These are phyloP conservation scores for Draba incana DNA, from an alignment of 345 rosid genomes.

Conservation along the genomic window DNA sequence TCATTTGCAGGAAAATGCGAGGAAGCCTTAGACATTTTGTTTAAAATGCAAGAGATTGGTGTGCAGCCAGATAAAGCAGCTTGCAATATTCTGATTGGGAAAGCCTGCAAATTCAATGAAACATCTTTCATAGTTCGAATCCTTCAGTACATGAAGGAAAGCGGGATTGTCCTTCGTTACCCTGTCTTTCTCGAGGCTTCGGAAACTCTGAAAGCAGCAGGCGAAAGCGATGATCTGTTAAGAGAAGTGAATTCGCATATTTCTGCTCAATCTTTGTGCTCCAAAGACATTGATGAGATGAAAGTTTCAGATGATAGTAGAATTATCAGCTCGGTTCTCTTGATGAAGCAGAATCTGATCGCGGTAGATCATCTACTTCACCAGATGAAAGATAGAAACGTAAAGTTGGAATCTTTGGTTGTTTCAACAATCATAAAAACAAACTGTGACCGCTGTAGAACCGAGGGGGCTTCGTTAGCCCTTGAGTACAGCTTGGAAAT, in stretches of 20 bases:
- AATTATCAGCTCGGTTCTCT: constrained; percentile 53
- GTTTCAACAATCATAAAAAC: constrained; percentile 57
- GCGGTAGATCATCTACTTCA: constrained; percentile 61
- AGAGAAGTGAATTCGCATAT: constrained; percentile 74
- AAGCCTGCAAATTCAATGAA: constrained; percentile 64
- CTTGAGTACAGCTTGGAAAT: constrained; percentile 58
- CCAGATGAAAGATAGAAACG: constrained; percentile 45
- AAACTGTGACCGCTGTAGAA: constrained; percentile 50
- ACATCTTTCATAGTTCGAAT: constrained; percentile 49
- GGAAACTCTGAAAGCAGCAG: constrained; percentile 51
- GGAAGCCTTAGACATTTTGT: constrained; percentile 72
- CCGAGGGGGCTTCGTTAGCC: constrained; percentile 62
- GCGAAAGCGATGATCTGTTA: constrained; percentile 59
- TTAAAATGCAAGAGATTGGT: constrained; percentile 78
- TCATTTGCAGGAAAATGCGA: constrained; percentile 61
- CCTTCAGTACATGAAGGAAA: constrained; percentile 68
- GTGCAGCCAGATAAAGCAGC: constrained; percentile 89
- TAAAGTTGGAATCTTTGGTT: constrained; percentile 48
- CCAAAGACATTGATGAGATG: constrained; percentile 30
- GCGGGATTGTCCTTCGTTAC: constrained; percentile 60
- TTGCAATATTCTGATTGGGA: constrained; percentile 77
- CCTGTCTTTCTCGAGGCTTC: constrained; percentile 65
- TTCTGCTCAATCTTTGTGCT: constrained; percentile 38
- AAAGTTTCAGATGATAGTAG: constrained; percentile 39
- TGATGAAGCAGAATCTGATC: constrained; percentile 64